Evolutionary conservation across 306 rosid genomes (phyloP), one percentile per base, ranked within the genome.

Genomic region (Quercus berberidifolia): DNA sequence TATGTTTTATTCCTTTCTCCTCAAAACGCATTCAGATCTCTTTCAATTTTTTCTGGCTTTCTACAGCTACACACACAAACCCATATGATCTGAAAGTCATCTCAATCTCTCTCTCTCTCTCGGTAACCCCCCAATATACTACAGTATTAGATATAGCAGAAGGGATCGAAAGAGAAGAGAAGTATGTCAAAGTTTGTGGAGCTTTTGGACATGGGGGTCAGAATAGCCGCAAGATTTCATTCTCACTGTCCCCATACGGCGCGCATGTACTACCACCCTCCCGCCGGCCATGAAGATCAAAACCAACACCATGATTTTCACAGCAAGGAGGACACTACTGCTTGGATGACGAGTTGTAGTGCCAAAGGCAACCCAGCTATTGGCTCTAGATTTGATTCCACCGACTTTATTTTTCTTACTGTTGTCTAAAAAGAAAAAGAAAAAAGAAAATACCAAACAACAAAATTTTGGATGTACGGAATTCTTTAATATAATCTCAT

Each of bases 201-300:
- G 59, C 41, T 88, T 8, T 71, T 88, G 81, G 92, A 88, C 46
- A 63, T 74, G 10, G 91, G 89, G 46, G 88, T 86, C 76, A 88
- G 92, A 88, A 79, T 83, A 51, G 92, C 86, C 17, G 90, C 88
- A 31, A 86, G 92, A 70, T 86, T 88, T 72, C 92, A 88, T 51
- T 72, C 92, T 67, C 86, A 86, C 72, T 88, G 92, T 75, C 88
- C 92, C 12, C 92, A 86, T 76, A 88, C 90, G 2, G 88, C 83
- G 14, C 82, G 92, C 8, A 60, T 81, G 75, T 88, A 86, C 74
- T 86, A 88, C 70, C 92, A 88, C 63, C 92, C 92, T 63, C 92
- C 91, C 20, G 67, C 86, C 18, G 43, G 75, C 38, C 41, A 75
- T 38, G 81, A 78, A 15, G 71, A 73, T 41, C 18, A 79, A 1